Conservation (phyloP, 140 eudicot genomes). For the Ambrosia hybrid region DNA sequence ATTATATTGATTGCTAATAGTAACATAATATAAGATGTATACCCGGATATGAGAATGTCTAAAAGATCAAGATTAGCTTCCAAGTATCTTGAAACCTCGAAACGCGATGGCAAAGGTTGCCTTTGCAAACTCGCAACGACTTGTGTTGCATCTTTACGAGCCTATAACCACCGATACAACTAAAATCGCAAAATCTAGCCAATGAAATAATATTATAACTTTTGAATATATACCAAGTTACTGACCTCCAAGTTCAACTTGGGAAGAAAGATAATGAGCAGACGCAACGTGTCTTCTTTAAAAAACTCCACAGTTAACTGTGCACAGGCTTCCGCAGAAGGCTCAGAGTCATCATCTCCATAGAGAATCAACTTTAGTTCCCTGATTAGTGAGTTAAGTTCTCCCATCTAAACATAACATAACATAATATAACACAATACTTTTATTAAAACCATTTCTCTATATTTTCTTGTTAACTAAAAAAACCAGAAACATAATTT, state of each 20-base stretch:
- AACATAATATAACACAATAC: neutral
- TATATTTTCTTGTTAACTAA: neutral
- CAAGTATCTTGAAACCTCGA: conserved; percentile 63
- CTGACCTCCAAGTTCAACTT: conserved; percentile 68
- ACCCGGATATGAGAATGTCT: conserved; percentile 69
- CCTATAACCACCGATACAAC: conserved; percentile 31
- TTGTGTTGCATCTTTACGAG: conserved; percentile 86
- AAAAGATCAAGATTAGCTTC: conserved; percentile 71
- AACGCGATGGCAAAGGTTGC: conserved; percentile 63
- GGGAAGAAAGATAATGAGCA: conserved; percentile 67
- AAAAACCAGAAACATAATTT: neutral
- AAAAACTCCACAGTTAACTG: conserved; percentile 68
- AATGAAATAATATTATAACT: neutral
- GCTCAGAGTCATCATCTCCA: conserved; percentile 64
- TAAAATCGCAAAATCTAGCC: neutral
- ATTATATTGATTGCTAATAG: neutral
- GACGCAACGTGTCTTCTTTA: conserved; percentile 55
- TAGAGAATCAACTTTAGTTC: conserved; percentile 67
- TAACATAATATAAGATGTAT: neutral
- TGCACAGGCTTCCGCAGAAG: conserved; percentile 63
- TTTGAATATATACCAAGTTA: conserved; percentile 1
- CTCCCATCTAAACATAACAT: conserved; percentile 43
- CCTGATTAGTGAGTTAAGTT: conserved; percentile 40
- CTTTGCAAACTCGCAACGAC: conserved; percentile 84
- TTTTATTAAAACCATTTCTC: neutral